Conservation (phyloP, 306 rosid genomes). For the Vigna unguiculata region DNA sequence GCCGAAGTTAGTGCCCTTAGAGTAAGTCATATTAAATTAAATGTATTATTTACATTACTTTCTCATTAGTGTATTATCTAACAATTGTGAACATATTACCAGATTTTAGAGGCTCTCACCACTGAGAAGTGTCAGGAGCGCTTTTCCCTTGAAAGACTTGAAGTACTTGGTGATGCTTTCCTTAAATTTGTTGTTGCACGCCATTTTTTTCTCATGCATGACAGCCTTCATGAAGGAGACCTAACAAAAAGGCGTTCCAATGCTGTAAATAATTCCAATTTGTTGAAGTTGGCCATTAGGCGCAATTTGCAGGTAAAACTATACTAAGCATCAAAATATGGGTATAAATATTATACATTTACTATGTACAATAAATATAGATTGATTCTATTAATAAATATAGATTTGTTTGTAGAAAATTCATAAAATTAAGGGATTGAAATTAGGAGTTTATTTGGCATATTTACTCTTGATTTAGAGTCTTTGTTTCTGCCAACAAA, state of each 20-base stretch:
- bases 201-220: constrained; percentile 73
- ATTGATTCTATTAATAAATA: too few relatives aligned
- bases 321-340: neutral
- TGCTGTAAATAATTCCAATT: constrained; percentile 76
- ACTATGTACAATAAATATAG: too few relatives aligned
- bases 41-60: constrained; percentile 21
- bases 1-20: constrained; percentile 65
- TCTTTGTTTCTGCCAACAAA: too few relatives aligned
- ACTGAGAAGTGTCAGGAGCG: constrained; percentile 93
- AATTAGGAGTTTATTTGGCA: too few relatives aligned
- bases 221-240: constrained; percentile 84
- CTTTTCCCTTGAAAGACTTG: constrained; percentile 96
- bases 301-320: constrained; percentile 80
- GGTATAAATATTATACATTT: too few relatives aligned
- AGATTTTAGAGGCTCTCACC: constrained; percentile 95
- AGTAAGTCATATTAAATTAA: constrained; percentile 60
- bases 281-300: constrained; percentile 74
- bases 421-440: too few relatives aligned
- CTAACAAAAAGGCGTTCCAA: constrained; percentile 78
- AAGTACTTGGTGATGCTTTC: constrained; percentile 94
- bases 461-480: too few relatives aligned
- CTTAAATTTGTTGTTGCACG: constrained; percentile 90
- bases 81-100: constrained; percentile 46
- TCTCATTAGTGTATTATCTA: neutral
- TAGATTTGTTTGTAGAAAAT: too few relatives aligned